Evolutionary conservation across 106 monocot genomes (phyloP).

Genomic region (Gastrodia elata): DNA sequence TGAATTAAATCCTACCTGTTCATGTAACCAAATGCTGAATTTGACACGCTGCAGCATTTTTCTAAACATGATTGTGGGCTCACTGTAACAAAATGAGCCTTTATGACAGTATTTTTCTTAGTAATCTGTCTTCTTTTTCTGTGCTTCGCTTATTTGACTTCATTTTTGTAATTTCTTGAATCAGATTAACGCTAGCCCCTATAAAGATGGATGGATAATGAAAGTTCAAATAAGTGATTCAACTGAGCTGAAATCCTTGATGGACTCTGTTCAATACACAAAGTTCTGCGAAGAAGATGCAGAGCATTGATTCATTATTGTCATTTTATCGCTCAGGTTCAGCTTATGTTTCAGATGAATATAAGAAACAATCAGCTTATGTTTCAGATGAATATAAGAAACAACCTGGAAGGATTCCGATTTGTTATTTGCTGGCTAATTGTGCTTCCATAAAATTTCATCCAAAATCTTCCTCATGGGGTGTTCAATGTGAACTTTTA

Average conservation of each 20-base stretch:
- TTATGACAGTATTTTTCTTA: not conserved
- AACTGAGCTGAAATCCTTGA: conserved; percentile 19
- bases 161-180: not conserved
- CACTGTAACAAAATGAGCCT: not conserved
- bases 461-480: not conserved
- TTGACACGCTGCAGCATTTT: not conserved
- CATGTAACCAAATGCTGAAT: not conserved
- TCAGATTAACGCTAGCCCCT: conserved; percentile 25
- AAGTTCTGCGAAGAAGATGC: conserved; percentile 29
- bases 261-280: conserved; percentile 21
- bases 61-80: not conserved
- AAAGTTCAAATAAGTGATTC: conserved; percentile 21
- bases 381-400: not conserved
- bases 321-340: not conserved
- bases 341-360: not conserved
- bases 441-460: not conserved
- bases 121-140: not conserved
- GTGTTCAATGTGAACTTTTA: not conserved
- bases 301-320: conserved; percentile 11
- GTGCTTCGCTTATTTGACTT: not conserved
- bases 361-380: not conserved
- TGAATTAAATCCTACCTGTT: too few species aligned
- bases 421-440: not conserved
- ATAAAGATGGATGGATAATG: conserved; percentile 24
- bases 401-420: not conserved